Conservation (phyloP, 495 filamentous ascomycete genomes). For the Neurospora sp. region DNA sequence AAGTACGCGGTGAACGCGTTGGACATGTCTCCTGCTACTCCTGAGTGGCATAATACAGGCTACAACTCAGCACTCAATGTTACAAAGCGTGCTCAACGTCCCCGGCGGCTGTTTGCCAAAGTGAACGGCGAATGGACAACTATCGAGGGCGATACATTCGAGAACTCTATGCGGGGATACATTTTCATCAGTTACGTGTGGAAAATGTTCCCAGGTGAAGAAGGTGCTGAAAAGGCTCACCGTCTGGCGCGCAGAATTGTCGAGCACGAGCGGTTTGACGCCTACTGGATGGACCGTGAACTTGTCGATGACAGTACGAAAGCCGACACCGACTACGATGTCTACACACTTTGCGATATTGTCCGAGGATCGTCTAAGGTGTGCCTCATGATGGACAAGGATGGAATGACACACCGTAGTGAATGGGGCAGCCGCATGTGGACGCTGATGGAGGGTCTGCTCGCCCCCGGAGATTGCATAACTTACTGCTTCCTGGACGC, state of each 20-base stretch:
- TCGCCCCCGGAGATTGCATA: conserved; percentile 17
- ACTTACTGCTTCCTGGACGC: not conserved
- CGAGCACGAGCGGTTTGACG: not conserved
- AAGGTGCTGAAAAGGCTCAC: not conserved
- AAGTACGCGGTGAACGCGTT: not conserved
- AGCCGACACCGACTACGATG: not conserved
- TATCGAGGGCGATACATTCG: not conserved
- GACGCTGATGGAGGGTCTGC: conserved; percentile 38
- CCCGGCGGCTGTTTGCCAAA: not conserved
- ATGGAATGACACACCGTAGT: not conserved
- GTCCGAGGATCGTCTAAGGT: conserved; percentile 6
- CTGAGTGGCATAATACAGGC: not conserved
- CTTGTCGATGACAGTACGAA: not conserved
- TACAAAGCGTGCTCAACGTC: not conserved
- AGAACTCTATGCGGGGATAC: not conserved
- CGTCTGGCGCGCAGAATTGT: not conserved
- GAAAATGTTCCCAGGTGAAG: not conserved
- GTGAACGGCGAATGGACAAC: not conserved
- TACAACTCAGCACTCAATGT: not conserved
- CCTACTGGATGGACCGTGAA: not conserved
- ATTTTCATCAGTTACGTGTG: not conserved
- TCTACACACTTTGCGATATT: conserved; percentile 10
- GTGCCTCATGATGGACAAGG: conserved; percentile 2
- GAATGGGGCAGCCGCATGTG: conserved; percentile 36
- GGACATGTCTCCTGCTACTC: not conserved